Evolutionary conservation across 768 basidiomycete genomes (phyloP).

Genomic region (Kwoniella mangroviensis): DNA sequence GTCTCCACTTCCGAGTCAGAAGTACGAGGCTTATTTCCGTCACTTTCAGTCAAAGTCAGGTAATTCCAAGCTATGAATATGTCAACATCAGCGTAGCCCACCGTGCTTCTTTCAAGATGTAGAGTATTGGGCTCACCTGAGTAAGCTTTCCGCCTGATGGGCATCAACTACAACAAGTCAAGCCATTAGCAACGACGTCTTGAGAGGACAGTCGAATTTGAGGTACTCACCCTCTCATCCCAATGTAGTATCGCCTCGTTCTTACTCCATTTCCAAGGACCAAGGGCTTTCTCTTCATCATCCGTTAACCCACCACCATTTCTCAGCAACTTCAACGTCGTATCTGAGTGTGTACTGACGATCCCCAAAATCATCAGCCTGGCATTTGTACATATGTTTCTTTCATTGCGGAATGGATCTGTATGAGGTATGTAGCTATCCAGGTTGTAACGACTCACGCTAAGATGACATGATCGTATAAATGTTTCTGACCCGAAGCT

Average conservation of each 20-base stretch:
- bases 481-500: constrained; percentile 60
- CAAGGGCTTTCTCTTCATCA: constrained; percentile 66
- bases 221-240: constrained; percentile 61
- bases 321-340: constrained; percentile 61
- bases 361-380: too few species aligned
- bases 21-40: constrained; percentile 45
- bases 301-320: constrained; percentile 63
- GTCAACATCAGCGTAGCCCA: neutral
- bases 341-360: constrained; percentile 65
- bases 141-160: constrained; percentile 67
- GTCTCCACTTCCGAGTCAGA: constrained; percentile 63
- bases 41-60: constrained; percentile 62
- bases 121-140: constrained; percentile 59
- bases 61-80: constrained; percentile 69
- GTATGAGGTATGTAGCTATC: too few species aligned
- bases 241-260: constrained; percentile 73
- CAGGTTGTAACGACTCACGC: too few species aligned
- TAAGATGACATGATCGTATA: constrained; percentile 74
- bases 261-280: constrained; percentile 68
- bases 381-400: too few species aligned
- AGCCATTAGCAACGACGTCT: neutral
- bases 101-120: neutral
- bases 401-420: too few species aligned
- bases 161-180: constrained; percentile 66
- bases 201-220: neutral